These are phyloP conservation scores for Kalmusia sp. DNA, from an alignment of 2,329 filamentous ascomycete species.

Conservation along the genomic window DNA sequence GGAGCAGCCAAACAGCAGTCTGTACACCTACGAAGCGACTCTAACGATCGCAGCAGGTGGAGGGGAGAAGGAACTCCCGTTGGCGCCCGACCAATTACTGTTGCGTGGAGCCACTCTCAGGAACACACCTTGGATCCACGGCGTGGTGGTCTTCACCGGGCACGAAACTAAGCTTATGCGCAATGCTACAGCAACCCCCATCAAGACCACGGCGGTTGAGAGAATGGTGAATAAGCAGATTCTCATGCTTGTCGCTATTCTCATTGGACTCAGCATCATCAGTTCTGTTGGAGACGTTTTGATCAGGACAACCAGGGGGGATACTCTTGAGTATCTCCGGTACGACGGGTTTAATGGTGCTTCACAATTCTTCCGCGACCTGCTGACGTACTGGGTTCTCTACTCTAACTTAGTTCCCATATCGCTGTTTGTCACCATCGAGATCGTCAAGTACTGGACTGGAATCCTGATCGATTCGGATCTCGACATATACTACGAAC, in stretches of 20 bases:
- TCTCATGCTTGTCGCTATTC: slow-evolving; percentile 83
- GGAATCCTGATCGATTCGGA: slow-evolving; percentile 98
- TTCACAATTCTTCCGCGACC: slow-evolving; percentile 86
- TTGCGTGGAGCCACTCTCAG: slow-evolving; percentile 91
- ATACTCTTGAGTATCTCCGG: slow-evolving; percentile 75
- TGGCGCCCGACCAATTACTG: slow-evolving; percentile 91
- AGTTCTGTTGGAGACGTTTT: slow-evolving; percentile 92
- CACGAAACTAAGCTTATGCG: slow-evolving; percentile 99
- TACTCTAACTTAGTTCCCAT: slow-evolving; percentile 97
- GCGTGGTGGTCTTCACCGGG: slow-evolving; percentile 93
- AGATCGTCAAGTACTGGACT: slow-evolving; percentile 97
- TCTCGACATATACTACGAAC: slow-evolving; percentile 96
- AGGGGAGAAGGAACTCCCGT: slow-evolving; percentile 87
- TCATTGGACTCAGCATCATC: slow-evolving; percentile 84
- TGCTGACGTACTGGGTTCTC: slow-evolving; percentile 98
- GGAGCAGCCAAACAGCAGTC: slow-evolving; percentile 96
- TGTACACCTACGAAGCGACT: slow-evolving; percentile 98
- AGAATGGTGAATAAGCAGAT: slow-evolving; percentile 93
- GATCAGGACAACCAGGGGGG: slow-evolving; percentile 67
- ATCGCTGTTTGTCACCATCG: slow-evolving; percentile 95
- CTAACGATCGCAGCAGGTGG: slow-evolving; percentile 89
- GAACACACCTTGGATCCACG: slow-evolving; percentile 97
- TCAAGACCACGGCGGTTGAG: slow-evolving; percentile 97
- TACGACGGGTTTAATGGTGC: slow-evolving; percentile 69
- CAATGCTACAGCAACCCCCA: slow-evolving; percentile 94